Base-by-base conservation (phyloP, 2,329 filamentous ascomycete genomes). In the Didymosphaeria variabile region DNA sequence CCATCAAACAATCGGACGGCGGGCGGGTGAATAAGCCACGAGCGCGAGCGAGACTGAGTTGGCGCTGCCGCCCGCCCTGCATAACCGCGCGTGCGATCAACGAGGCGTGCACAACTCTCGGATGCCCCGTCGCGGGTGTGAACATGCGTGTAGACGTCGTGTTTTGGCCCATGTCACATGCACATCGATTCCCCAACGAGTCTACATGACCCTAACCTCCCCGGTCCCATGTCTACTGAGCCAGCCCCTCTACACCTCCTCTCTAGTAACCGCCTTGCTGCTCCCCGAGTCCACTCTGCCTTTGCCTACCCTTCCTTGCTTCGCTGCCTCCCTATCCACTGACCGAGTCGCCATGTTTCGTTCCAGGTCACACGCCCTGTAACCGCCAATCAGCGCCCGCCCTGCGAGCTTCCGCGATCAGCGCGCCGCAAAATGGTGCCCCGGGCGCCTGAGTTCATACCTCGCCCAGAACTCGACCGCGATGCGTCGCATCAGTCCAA, bases 401-500 rank as follows among this genome's bases (percentile, higher is more conserved):
- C 60, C 58, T 55, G 19, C 21, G 34, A 13, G n/a, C 19, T n/a
- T n/a, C n/a, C n/a, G n/a, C n/a, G n/a, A n/a, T n/a, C n/a, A n/a
- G n/a, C n/a, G n/a, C n/a, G 45, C 36, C 50, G 50, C 50, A n/a
- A 76, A 10, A 77, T 78, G 76, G 70, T 71, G 61, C 76, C 75
- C 45, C 69, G 71, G 49, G 72, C 66, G 56, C 70, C 73, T 47
- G 63, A 61, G 12, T 60, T 51, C 50, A 57, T 51, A 46, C 66
- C 58, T 32, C 72, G 70, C 32, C 74, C 72, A 31, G 61, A 73
- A 52, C 64, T 73, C 29, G 57, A 59, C 52, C 69, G 76, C 60
- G 65, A 77, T 72, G 65, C 65, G 53, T 79, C 77, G 34, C 61
- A 71, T 21, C 66, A 68, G 58, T 77, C 74, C 58, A 79, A 79